Evolutionary conservation across 208 protist species (phyloP).

Genomic region (Leishmania gerbilli): DNA sequence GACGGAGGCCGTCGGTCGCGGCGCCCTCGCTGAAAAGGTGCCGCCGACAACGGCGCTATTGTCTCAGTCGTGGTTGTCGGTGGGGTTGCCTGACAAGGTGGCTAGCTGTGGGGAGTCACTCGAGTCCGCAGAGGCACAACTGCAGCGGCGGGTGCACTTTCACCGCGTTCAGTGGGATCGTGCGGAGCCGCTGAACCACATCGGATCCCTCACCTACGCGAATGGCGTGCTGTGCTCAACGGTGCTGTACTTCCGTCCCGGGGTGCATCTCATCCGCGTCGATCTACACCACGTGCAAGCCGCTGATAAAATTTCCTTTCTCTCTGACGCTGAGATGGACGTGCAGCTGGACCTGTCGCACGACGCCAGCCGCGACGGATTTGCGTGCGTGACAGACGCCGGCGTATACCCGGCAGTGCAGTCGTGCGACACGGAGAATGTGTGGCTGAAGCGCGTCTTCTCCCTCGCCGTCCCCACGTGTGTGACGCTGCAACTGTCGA

Average conservation of each 20-base stretch:
- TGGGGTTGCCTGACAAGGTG: neutral
- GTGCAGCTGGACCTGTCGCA: constrained; percentile 42
- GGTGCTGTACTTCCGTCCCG: constrained; percentile 40
- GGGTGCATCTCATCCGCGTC: constrained; percentile 67
- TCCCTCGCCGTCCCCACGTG: constrained; percentile 53
- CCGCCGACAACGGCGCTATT: too few relatives aligned
- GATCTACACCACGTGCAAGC: constrained; percentile 48
- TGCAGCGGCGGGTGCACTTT: constrained; percentile 36
- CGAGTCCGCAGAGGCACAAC: neutral
- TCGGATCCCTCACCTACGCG: constrained; percentile 43
- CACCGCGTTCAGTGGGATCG: constrained; percentile 71
- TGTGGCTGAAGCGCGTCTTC: constrained; percentile 87
- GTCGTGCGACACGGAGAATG: constrained; percentile 39
- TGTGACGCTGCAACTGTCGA: constrained; percentile 64
- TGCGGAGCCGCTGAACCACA: constrained; percentile 59
- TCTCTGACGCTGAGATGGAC: constrained; percentile 50
- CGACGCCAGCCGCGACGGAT: constrained; percentile 34
- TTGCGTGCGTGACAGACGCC: constrained; percentile 63
- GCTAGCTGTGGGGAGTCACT: neutral
- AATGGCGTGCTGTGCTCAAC: constrained; percentile 41
- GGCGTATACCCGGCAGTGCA: constrained; percentile 49
- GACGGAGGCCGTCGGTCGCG: constrained; percentile 1
- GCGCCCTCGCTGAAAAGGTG: too few relatives aligned
- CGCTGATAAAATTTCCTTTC: constrained; percentile 45
- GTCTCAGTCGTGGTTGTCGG: neutral